Evolutionary conservation across 1,284 basidiomycete species (phyloP).

Genomic region (Cutaneotrichosporon cavernicola): DNA sequence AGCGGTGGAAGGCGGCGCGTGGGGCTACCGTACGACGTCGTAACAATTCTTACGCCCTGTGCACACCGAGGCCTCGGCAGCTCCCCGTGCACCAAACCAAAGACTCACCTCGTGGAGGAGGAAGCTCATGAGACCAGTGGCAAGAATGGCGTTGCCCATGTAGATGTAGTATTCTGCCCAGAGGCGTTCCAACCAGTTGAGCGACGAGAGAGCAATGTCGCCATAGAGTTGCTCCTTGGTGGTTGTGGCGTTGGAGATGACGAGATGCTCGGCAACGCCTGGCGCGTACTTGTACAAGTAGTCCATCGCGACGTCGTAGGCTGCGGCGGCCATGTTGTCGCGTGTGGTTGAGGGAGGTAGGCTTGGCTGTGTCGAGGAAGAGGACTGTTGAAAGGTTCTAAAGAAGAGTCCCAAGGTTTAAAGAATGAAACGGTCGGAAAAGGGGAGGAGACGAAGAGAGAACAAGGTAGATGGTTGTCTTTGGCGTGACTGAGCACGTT

Average conservation of each 20-base stretch:
- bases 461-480: not conserved
- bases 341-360: not conserved
- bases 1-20: no score
- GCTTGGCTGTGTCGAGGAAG: not conserved
- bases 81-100: not conserved
- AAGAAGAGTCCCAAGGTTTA: not conserved
- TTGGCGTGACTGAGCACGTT: conserved; percentile 2
- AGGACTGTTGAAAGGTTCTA: not conserved
- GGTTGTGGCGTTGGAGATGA: conserved; percentile 44
- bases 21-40: not conserved
- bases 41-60: not conserved
- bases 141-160: conserved; percentile 87
- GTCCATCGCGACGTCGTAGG: conserved; percentile 37
- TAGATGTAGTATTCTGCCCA: conserved; percentile 82
- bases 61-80: not conserved
- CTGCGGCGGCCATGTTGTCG: conserved; percentile 31
- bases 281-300: conserved; percentile 47
- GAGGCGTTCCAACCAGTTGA: conserved; percentile 72
- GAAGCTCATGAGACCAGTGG: conserved; percentile 93
- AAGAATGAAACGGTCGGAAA: conserved; percentile 5
- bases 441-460: not conserved
- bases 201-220: conserved; percentile 61
- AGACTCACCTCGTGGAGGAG: conserved; percentile 80
- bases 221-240: conserved; percentile 50
- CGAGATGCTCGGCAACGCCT: conserved; percentile 42